Evolutionary conservation across 148 eudicot species (phyloP).

Genomic region (Dysphania ambrosioides): DNA sequence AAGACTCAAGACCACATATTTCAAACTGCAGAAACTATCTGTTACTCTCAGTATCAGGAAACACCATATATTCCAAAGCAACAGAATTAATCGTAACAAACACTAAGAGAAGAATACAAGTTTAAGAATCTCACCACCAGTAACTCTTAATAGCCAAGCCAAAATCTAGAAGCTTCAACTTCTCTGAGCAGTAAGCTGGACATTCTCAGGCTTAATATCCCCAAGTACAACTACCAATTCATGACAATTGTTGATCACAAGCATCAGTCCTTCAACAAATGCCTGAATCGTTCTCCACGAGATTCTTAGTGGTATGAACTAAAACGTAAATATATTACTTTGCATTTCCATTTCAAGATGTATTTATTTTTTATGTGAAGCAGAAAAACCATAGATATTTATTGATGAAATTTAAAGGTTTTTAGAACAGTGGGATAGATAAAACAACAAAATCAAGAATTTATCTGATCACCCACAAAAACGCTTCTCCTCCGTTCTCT

Average conservation of each 20-base stretch:
- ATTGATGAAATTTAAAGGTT: too few relatives aligned
- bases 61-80: background rate
- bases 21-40: background rate
- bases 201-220: constrained; percentile 84
- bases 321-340: too few relatives aligned
- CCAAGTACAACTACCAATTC: constrained; percentile 92
- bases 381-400: too few relatives aligned
- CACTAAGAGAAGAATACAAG: background rate
- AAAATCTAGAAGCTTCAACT: constrained; percentile 83
- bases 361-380: too few relatives aligned
- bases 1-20: background rate
- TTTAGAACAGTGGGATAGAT: too few relatives aligned
- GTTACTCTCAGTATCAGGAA: background rate
- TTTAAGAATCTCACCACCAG: constrained; percentile 47
- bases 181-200: constrained; percentile 60
- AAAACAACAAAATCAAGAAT: too few relatives aligned
- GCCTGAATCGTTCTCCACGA: constrained; percentile 56
- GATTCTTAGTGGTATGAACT: too few relatives aligned
- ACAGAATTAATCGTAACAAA: background rate
- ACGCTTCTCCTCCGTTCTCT: too few relatives aligned
- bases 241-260: constrained; percentile 81
- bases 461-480: too few relatives aligned
- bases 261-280: constrained; percentile 66
- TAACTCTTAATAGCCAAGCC: constrained; percentile 77
- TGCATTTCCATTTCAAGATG: too few relatives aligned